A percentile compares a stretch with the other conserved stretches of the same genome.
Evolutionary conservation across 306 rosid species (phyloP).

Genomic region (Casuarina cunninghamiana): DNA sequence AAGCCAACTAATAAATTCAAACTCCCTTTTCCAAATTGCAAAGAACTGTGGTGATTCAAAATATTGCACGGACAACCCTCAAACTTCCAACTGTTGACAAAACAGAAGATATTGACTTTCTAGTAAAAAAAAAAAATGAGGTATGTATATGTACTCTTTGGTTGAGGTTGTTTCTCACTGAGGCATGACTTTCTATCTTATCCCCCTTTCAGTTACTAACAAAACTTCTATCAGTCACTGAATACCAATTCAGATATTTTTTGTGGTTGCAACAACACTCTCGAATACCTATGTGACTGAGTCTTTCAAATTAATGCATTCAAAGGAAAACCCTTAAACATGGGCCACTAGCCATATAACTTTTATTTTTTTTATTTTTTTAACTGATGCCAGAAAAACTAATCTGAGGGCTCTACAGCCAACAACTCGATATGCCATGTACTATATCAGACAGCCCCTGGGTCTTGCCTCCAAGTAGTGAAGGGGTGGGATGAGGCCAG

Average conservation of each 20-base stretch:
- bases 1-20: too few relatives aligned
- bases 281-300: not conserved
- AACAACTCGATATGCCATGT: too few relatives aligned
- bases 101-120: too few relatives aligned
- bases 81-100: too few relatives aligned
- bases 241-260: too few relatives aligned
- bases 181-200: not conserved
- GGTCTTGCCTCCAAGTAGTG: not conserved
- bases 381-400: not conserved
- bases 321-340: not conserved
- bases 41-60: too few relatives aligned
- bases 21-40: too few relatives aligned
- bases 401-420: too few relatives aligned
- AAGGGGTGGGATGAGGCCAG: not conserved
- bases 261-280: too few relatives aligned
- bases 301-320: not conserved
- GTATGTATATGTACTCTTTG: too few relatives aligned
- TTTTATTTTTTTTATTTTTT: not conserved
- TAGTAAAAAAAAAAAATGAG: too few relatives aligned
- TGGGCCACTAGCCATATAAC: not conserved
- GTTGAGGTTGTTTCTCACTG: not conserved
- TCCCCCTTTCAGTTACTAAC: not conserved
- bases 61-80: too few relatives aligned
- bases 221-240: not conserved
- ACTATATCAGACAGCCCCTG: not conserved